A percentile compares a stretch with the other conserved stretches of the same genome.
These are phyloP conservation scores for Psilocybe tampanensis DNA, from an alignment of 768 basidiomycete genomes.

Conservation along the genomic window DNA sequence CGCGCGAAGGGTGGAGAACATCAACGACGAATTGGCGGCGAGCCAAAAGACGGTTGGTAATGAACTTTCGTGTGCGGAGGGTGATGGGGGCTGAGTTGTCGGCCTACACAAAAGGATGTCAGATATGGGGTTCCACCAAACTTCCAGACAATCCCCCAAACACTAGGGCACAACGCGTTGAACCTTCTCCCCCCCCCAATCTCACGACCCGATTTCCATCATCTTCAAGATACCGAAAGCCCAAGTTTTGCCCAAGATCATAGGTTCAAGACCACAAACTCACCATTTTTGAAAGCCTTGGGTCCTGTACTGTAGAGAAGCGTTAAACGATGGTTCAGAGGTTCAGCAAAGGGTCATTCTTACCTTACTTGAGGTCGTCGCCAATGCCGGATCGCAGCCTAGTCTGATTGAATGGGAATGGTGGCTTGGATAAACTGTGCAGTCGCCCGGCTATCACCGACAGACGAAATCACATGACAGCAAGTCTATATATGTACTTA, in stretches of 20 bases:
- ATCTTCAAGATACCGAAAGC: slow-evolving; percentile 1
- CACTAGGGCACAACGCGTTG: not conserved
- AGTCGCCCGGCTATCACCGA: slow-evolving; percentile 50
- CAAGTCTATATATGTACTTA: not conserved
- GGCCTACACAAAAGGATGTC: slow-evolving; percentile 47
- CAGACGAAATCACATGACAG: slow-evolving; percentile 25
- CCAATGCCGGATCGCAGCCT: slow-evolving; percentile 33
- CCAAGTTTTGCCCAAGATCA: slow-evolving; percentile 7
- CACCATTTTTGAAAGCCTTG: slow-evolving; percentile 37
- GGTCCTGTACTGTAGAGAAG: slow-evolving; percentile 15
- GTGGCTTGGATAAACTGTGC: slow-evolving; percentile 44
- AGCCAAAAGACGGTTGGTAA: slow-evolving; percentile 96
- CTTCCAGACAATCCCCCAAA: too few species aligned
- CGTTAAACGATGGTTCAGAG: not conserved
- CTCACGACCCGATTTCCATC: not conserved
- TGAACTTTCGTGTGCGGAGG: slow-evolving; percentile 98
- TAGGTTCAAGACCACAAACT: slow-evolving; percentile 19
- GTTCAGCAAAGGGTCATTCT: slow-evolving; percentile 19
- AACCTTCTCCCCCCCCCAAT: not conserved
- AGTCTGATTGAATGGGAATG: slow-evolving; percentile 12
- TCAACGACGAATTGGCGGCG: slow-evolving; percentile 97
- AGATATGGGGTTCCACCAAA: not conserved
- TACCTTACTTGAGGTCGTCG: slow-evolving; percentile 49
- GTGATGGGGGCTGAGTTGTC: slow-evolving; percentile 87
- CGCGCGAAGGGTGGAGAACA: slow-evolving; percentile 91